These are phyloP conservation scores for Cladosporium austrohemisphaericum DNA, from an alignment of 2,329 filamentous ascomycete species.

Conservation along the genomic window DNA sequence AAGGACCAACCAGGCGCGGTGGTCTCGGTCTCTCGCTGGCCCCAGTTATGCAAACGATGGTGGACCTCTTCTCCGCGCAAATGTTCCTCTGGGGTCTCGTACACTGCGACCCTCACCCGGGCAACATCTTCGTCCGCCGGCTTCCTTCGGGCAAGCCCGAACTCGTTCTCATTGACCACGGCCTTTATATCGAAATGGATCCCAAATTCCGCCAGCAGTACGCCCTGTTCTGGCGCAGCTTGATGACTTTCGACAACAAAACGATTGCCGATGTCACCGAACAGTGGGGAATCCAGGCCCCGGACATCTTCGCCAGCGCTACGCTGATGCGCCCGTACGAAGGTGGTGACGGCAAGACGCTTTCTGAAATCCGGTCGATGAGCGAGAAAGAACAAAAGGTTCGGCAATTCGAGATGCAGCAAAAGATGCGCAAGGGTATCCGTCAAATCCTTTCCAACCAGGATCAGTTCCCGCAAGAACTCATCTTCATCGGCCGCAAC, in stretches of 20 bases:
- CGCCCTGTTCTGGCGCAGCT: conserved; percentile 83
- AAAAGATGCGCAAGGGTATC: conserved; percentile 66
- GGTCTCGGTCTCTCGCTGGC: conserved; percentile 79
- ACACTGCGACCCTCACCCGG: conserved; percentile 95
- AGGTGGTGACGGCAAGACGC: conserved; percentile 70
- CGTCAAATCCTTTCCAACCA: conserved; percentile 80
- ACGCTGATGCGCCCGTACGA: conserved; percentile 88
- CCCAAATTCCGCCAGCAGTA: conserved; percentile 83
- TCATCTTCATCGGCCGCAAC: conserved; percentile 88
- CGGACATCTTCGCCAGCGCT: conserved; percentile 86
- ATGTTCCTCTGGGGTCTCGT: conserved; percentile 97
- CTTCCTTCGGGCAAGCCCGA: conserved; percentile 78
- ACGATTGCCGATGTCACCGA: conserved; percentile 69
- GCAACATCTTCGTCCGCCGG: conserved; percentile 93
- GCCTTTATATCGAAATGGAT: conserved; percentile 88
- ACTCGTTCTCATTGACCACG: conserved; percentile 94
- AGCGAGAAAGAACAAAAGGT: conserved; percentile 54
- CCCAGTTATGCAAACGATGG: conserved; percentile 93
- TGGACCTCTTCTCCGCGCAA: conserved; percentile 93
- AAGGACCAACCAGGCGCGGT: conserved; percentile 65
- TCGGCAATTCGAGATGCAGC: conserved; percentile 74
- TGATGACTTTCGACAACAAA: conserved; percentile 88
- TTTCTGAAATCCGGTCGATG: conserved; percentile 49
- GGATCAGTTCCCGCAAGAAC: conserved; percentile 81
- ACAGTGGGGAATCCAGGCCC: conserved; percentile 82